These are phyloP conservation scores for Austropuccinia psidii DNA, from an alignment of 1,284 basidiomycete species.

Conservation along the genomic window DNA sequence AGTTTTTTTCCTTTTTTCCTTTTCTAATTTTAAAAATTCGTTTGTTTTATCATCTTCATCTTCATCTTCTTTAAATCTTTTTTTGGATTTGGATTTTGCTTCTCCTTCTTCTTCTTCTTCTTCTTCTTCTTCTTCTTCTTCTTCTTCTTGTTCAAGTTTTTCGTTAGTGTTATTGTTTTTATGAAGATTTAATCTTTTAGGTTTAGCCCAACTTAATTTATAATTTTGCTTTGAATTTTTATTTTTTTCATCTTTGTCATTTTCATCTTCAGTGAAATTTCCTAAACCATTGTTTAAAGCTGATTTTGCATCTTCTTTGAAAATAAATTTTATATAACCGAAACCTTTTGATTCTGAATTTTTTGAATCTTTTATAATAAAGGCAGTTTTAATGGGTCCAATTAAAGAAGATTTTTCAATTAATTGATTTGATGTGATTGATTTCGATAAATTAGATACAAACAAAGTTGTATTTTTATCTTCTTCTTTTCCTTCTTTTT, in stretches of 20 bases:
- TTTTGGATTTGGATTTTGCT: not conserved
- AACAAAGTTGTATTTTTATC: conserved; percentile 50
- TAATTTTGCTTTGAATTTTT: conserved; percentile 52
- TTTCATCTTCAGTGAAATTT: not conserved
- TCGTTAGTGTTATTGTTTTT: too few species aligned
- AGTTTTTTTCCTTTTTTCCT: conserved; percentile 33
- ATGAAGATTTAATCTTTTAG: too few species aligned
- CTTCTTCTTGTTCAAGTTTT: conserved; percentile 38
- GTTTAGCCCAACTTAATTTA: conserved; percentile 47
- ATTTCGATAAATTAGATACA: conserved; percentile 62
- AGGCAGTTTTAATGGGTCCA: conserved; percentile 86
- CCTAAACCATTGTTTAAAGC: conserved; percentile 51
- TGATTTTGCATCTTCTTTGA: conserved; percentile 75
- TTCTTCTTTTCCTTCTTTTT: too few species aligned
- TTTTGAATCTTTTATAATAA: conserved; percentile 75
- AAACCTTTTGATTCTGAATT: conserved; percentile 85
- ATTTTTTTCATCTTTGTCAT: too few species aligned
- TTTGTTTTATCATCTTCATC: too few species aligned
- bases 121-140: conserved; percentile 50
- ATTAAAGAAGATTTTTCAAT: conserved; percentile 89
- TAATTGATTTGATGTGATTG: conserved; percentile 79
- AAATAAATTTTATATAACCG: conserved; percentile 91
- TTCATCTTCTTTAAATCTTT: conserved; percentile 57
- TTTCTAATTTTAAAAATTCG: conserved; percentile 26
- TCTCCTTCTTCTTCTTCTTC: conserved; percentile 20